Percentiles rank a stretch among this genome's conserved stretches.
Evolutionary conservation across 2,329 filamentous ascomycete genomes (phyloP).

Genomic region (Dothistroma pini): DNA sequence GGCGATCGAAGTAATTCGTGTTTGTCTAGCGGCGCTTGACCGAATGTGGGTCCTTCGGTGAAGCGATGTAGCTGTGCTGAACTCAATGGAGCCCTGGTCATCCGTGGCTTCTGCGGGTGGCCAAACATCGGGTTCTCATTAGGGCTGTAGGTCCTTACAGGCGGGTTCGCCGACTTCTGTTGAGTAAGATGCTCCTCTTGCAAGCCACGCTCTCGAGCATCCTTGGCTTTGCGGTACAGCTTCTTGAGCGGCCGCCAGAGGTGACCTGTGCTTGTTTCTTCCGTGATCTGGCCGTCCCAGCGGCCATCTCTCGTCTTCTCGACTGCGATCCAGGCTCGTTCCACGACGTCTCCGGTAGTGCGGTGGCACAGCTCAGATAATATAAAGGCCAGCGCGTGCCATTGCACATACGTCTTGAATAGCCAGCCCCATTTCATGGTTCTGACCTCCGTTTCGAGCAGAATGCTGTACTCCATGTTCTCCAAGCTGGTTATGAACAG

Average conservation of each 20-base stretch:
- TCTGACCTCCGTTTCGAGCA: conserved; percentile 60
- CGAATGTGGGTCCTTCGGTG: conserved; percentile 31
- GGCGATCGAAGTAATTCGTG: conserved; percentile 33
- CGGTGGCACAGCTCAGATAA: conserved; percentile 58
- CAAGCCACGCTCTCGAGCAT: conserved; percentile 51
- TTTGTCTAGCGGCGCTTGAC: conserved; percentile 33
- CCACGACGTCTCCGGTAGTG: conserved; percentile 54
- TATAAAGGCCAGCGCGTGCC: conserved; percentile 61
- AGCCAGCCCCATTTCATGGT: conserved; percentile 64
- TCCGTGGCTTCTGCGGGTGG: conserved; percentile 26
- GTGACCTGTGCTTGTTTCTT: conserved; percentile 45
- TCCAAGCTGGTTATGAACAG: conserved; percentile 70
- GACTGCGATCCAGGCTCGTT: conserved; percentile 59
- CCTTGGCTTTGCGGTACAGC: conserved; percentile 57
- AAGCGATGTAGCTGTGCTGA: conserved; percentile 34
- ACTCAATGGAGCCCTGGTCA: conserved; percentile 34
- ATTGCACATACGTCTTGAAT: conserved; percentile 62
- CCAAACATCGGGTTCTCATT: conserved; percentile 36
- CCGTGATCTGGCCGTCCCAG: conserved; percentile 37
- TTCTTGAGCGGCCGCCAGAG: conserved; percentile 62
- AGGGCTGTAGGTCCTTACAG: conserved; percentile 31
- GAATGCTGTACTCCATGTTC: conserved; percentile 66
- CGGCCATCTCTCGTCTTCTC: conserved; percentile 45
- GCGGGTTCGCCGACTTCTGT: conserved; percentile 18
- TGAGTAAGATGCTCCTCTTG: conserved; percentile 34